Base-by-base conservation (phyloP, 2,329 filamentous ascomycete species). In the Colletotrichum siamense region DNA sequence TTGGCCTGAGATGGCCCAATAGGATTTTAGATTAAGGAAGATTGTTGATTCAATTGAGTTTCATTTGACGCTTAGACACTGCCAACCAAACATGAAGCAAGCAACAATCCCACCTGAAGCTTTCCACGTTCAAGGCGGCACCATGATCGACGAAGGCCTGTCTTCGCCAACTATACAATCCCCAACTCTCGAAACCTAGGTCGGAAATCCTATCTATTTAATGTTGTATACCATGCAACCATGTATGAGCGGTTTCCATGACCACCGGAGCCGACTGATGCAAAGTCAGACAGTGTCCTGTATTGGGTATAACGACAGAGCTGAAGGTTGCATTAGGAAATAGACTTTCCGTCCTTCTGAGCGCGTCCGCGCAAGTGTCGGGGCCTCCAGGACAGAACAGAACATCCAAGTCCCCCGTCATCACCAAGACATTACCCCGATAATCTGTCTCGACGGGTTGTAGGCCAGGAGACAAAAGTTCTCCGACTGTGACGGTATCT, bases 1-100 rank as follows among this genome's bases (percentile, higher is more conserved):
- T 13, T 74, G 71, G 67, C 71, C 66, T 13, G 71, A 70, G 24
- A 39, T 64, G 18, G n/a, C 39, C 8, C 57, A 59, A 32, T 71
- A 15, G 36, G 10, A 13, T 10, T 28, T 15, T 8, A 24, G 12
- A 59, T 4, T 4, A 4, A 7, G 6, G n/a, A 22, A 22, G 10
- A 49, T 12, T n/a, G 9, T 49, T n/a, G 39, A 39, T 49, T 49
- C 39, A 49, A 49, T 49, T 9, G 36, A 22, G 12, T 18, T 18
- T 3, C 2, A 6, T 39, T 1, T 39, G 16, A 39, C 36, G 16
- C 18, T 16, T 39, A 18, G 0, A 39, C 16, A 39, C 5, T 39
- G 1, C 36, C 36, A 39, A 39, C 2, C 36, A 16, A 18, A n/a
- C n/a, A n/a, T n/a, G n/a, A n/a, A 18, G 36, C 36, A 39, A 18